Base-by-base conservation (phyloP, 1,284 basidiomycete species). In the Rhizoctonia solani region DNA sequence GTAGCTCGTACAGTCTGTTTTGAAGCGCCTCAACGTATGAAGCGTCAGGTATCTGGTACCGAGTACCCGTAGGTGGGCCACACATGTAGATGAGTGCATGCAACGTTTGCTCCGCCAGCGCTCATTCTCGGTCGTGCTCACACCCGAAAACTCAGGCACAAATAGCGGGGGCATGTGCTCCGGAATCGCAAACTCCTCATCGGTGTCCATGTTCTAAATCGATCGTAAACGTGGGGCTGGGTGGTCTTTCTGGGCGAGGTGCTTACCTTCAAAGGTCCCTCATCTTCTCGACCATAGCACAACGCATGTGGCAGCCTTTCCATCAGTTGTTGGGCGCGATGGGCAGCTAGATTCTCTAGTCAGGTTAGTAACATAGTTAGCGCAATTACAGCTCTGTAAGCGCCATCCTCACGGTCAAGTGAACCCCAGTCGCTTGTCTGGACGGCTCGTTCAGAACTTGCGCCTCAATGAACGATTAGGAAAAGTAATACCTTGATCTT, bases 401-500 rank as follows among this genome's bases (percentile, higher is more conserved):
- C 4, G 46, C 2, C 3, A 30, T 23, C 58, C 70, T 37, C 30
- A 71, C 70, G 68, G 46, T 71, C 68, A 21, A 71, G 21, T 13
- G 70, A 30, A n/a, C 54, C 66, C 66, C 67, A 59, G 29, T 61
- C 67, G 23, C 21, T 65, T 4, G 58, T 34, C 58, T 61, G 25
- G 3, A 39, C 19, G 1, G 52, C 16, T 46, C 21, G 21, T 9
- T 25, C 41, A 21, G 14, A 25, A 49, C 41, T 19, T 14, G 14
- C n/a, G n/a, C n/a, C n/a, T n/a, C n/a, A n/a, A n/a, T n/a, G 23
- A 13, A 21, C 3, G 21, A 5, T 23, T 23, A 49, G 23, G n/a
- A 3, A 4, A 13, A 49, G 3, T 23, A 6, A 21, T 49, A 4
- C 14, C 25, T 21, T 21, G 27, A 27, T 71, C 67, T 87, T 87